These are phyloP conservation scores for Tinospora cordifolia DNA, from an alignment of 164 flowering plant species.

Conservation along the genomic window DNA sequence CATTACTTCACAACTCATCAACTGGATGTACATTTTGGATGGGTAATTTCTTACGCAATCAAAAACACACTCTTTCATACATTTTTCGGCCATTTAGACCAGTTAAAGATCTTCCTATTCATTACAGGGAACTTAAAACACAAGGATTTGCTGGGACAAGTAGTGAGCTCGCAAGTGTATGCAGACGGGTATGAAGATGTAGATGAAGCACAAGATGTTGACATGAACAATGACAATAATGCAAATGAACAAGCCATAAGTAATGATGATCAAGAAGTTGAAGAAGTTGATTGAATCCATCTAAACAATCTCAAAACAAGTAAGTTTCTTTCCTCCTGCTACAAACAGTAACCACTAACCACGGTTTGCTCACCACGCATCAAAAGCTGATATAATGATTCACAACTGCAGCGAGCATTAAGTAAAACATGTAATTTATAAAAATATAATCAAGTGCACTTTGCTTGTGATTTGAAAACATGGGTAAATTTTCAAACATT, in stretches of 20 bases:
- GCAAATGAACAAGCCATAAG: conserved; percentile 22
- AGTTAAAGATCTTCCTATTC: background rate
- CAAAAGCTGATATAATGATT: no score
- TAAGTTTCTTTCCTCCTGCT: background rate
- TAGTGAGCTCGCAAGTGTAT: conserved; percentile 77
- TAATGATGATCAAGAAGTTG: conserved; percentile 15
- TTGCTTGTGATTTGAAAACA: no score
- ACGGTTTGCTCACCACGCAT: no score
- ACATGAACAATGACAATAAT: background rate
- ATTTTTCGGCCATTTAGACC: background rate
- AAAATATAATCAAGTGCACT: no score
- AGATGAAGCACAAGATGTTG: conserved; percentile 13
- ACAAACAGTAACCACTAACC: no score
- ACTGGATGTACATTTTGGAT: conserved; percentile 72
- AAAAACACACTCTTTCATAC: background rate
- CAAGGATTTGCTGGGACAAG: conserved; percentile 68
- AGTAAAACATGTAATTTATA: no score
- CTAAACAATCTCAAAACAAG: conserved; percentile 1
- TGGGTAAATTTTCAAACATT: no score
- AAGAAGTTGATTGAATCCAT: no score
- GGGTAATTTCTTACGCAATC: conserved; percentile 33
- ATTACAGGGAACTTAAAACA: conserved; percentile 71
- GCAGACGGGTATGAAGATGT: conserved; percentile 24
- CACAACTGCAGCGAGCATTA: no score
- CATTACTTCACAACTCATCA: conserved; percentile 58